Conservation (phyloP, 2,329 filamentous ascomycete genomes). For the Teratosphaeria epicoccoides region DNA sequence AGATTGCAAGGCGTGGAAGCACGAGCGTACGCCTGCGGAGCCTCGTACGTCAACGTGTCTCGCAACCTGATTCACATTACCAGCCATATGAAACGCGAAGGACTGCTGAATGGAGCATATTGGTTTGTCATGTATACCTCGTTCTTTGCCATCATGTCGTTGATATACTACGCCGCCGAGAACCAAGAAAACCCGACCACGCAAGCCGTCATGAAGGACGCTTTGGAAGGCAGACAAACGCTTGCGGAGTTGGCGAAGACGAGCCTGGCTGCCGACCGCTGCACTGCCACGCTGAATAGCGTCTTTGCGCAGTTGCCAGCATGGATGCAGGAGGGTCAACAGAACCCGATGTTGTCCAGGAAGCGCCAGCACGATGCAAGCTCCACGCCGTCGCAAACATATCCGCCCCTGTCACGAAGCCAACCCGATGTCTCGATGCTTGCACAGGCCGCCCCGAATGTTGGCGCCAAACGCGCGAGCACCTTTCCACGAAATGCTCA, state of each 20-base stretch:
- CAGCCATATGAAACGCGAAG: slow-evolving; percentile 63
- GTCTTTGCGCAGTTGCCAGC: slow-evolving; percentile 75
- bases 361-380: slow-evolving; percentile 36
- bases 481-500: slow-evolving; percentile 17
- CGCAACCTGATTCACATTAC: slow-evolving; percentile 72
- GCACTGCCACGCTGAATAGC: slow-evolving; percentile 63
- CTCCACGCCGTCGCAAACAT: slow-evolving; percentile 1
- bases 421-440: slow-evolving; percentile 19
- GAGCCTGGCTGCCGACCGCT: slow-evolving; percentile 81
- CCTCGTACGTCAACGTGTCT: slow-evolving; percentile 55
- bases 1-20: slow-evolving; percentile 52
- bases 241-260: slow-evolving; percentile 68
- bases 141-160: slow-evolving; percentile 68
- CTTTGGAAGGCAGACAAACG: slow-evolving; percentile 71
- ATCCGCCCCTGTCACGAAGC: slow-evolving; percentile 11
- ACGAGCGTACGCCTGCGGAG: slow-evolving; percentile 64
- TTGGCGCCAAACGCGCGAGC: slow-evolving; percentile 13
- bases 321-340: slow-evolving; percentile 36
- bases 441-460: slow-evolving; percentile 3
- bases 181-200: slow-evolving; percentile 66
- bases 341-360: slow-evolving; percentile 29
- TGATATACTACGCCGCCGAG: slow-evolving; percentile 70
- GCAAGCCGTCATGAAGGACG: slow-evolving; percentile 74
- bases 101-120: slow-evolving; percentile 67
- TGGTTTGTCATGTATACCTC: slow-evolving; percentile 82